Base-by-base conservation (phyloP, 2,329 filamentous ascomycete genomes). In the Talaromyces sp. region DNA sequence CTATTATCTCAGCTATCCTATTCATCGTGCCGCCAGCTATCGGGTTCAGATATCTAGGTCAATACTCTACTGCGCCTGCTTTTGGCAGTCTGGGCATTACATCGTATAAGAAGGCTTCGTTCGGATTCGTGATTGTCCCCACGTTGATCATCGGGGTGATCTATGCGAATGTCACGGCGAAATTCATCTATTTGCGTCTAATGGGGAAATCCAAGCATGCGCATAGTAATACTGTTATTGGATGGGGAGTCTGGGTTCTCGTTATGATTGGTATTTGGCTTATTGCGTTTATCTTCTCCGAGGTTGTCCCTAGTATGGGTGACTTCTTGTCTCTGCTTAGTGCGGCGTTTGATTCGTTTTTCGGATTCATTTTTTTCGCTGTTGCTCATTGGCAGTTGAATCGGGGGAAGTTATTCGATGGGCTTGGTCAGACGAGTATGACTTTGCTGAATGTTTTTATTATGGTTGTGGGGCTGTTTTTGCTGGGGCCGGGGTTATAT, bases 401-500 rank as follows among this genome's bases (percentile, higher is more conserved):
- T 58, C 65, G 66, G 39, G 69, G 72, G 0, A 66, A 63, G 3
- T 54, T 80, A 19, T 81, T 78, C 47, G 43, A 47, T 1, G 69
- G 72, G 2, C 43, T 65, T 1, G 51, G 59, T 0, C 69, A 75
- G 49, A 70, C 70, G 6, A 55, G 75, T 5, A 74, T 78, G 74
- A 77, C 76, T 3, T 55, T 78, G 11, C 63, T 78, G 6, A 77
- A 81, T 62, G 55, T 74, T 1, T 70, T 81, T 49, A 68, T 81
- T 11, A 69, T 81, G 73, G 10, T 68, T 4, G 66, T 67, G 36
- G 79, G 79, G 0, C 58, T 82, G 56, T 81, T 82, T 60, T 56
- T 81, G 54, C 66, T 81, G 14, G 79, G 79, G 3, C 79, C 79
- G 0, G 79, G 79, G 0, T 58, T 81, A n/a, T 81, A 81, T 62